Conservation (phyloP, 2,329 filamentous ascomycete genomes). For the Xylariaceae sp. region DNA sequence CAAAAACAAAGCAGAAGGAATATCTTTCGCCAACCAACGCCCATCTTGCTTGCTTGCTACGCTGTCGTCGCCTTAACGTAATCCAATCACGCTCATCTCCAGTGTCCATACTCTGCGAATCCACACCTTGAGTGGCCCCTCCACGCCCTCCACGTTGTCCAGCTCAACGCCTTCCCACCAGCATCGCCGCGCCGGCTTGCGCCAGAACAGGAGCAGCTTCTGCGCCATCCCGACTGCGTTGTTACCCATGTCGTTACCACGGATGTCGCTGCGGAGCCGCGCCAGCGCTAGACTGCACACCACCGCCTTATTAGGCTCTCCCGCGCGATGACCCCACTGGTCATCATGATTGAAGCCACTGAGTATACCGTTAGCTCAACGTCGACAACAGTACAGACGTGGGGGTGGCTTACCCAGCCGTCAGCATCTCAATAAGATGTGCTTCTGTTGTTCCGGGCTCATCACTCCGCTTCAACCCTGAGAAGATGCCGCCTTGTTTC, state of each 20-base stretch:
- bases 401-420: slow-evolving; percentile 71
- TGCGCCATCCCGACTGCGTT: slow-evolving; percentile 96
- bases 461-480: slow-evolving; percentile 88
- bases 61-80: slow-evolving; percentile 49
- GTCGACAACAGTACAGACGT: neutral
- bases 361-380: slow-evolving; percentile 17
- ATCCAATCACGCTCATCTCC: slow-evolving; percentile 92
- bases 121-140: slow-evolving; percentile 95
- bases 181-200: slow-evolving; percentile 91
- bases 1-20: slow-evolving; percentile 7
- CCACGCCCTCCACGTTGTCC: slow-evolving; percentile 81
- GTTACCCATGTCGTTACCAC: slow-evolving; percentile 68
- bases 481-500: slow-evolving; percentile 91
- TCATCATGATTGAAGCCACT: slow-evolving; percentile 98
- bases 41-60: slow-evolving; percentile 15
- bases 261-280: slow-evolving; percentile 85
- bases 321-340: slow-evolving; percentile 92
- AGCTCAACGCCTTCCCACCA: slow-evolving; percentile 99
- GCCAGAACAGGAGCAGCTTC: slow-evolving; percentile 95
- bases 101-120: slow-evolving; percentile 97
- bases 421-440: slow-evolving; percentile 98
- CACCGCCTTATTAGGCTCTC: slow-evolving; percentile 96
- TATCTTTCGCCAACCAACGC: slow-evolving; percentile 15
- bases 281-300: slow-evolving; percentile 95
- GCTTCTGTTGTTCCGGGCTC: slow-evolving; percentile 96